These are phyloP conservation scores for Pochonia chlamydosporia DNA, from an alignment of 2,329 filamentous ascomycete genomes.

Conservation along the genomic window DNA sequence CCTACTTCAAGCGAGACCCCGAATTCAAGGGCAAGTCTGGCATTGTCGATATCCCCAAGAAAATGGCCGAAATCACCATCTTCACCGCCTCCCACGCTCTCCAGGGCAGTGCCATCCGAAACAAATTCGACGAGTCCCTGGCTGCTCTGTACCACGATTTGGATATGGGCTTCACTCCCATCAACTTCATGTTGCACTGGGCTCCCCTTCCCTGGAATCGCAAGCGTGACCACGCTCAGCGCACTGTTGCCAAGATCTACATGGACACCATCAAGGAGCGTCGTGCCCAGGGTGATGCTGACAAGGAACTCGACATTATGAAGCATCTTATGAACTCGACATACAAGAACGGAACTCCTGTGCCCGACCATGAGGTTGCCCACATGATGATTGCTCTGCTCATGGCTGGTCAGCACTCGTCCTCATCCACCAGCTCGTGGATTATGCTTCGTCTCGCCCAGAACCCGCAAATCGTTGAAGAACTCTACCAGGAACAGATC, in stretches of 20 bases:
- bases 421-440: constrained; percentile 78
- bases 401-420: constrained; percentile 89
- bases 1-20: constrained; percentile 64
- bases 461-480: constrained; percentile 70
- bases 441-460: constrained; percentile 76
- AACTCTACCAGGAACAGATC: constrained; percentile 79
- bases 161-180: constrained; percentile 81
- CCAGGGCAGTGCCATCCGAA: constrained; percentile 77
- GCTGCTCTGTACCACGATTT: constrained; percentile 82
- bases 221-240: constrained; percentile 71
- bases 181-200: constrained; percentile 91
- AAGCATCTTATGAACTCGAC: constrained; percentile 80
- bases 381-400: constrained; percentile 93
- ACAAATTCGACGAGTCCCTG: constrained; percentile 72
- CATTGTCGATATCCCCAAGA: constrained; percentile 64
- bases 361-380: constrained; percentile 81
- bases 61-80: constrained; percentile 81
- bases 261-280: constrained; percentile 75
- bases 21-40: constrained; percentile 64
- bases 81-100: constrained; percentile 83
- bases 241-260: constrained; percentile 76
- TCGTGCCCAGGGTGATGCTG: constrained; percentile 43
- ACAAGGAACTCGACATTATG: constrained; percentile 69
- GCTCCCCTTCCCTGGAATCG: constrained; percentile 84
- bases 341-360: constrained; percentile 74